phyloP scores from a whole-genome alignment of 1,284 basidiomycete genomes.

The Vanrija humicola region DNA sequence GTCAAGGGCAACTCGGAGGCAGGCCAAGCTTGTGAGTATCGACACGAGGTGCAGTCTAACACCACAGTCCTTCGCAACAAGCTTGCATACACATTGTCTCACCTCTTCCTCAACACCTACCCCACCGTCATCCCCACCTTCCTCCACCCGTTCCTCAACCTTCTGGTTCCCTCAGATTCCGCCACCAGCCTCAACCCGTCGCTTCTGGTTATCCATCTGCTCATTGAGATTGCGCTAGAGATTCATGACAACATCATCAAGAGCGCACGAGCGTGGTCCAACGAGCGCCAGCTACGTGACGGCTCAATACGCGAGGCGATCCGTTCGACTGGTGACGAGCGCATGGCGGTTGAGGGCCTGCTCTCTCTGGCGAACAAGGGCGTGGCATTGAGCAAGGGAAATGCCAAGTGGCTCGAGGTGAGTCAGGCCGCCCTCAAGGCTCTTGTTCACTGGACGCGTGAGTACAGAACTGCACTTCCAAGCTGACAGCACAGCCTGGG shows the following conservation, averaged over 20 bases:
- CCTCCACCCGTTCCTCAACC: constrained; percentile 50
- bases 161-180: constrained; percentile 36
- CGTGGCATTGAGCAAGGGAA: constrained; percentile 57
- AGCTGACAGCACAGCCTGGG: constrained; percentile 68
- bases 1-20: constrained; percentile 48
- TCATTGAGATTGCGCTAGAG: constrained; percentile 87
- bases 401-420: constrained; percentile 64
- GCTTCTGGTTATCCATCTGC: constrained; percentile 77
- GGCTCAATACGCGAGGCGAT: constrained; percentile 81
- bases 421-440: constrained; percentile 86
- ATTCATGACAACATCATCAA: constrained; percentile 87
- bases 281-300: constrained; percentile 71
- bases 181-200: constrained; percentile 67
- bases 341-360: constrained; percentile 79
- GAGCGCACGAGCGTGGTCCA: constrained; percentile 67
- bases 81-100: constrained; percentile 92
- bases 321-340: constrained; percentile 75
- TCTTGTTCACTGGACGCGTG: constrained; percentile 90
- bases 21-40: constrained; percentile 42
- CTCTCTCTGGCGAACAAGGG: constrained; percentile 76
- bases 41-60: background rate
- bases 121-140: constrained; percentile 42
- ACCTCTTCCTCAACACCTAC: constrained; percentile 81
- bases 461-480: constrained; percentile 35
- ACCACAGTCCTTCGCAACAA: constrained; percentile 67